A percentile compares a stretch with the other conserved stretches of the same genome.
phyloP scores from a whole-genome alignment of 805 yeast species.

The Sugiyamaella lignohabitans region DNA sequence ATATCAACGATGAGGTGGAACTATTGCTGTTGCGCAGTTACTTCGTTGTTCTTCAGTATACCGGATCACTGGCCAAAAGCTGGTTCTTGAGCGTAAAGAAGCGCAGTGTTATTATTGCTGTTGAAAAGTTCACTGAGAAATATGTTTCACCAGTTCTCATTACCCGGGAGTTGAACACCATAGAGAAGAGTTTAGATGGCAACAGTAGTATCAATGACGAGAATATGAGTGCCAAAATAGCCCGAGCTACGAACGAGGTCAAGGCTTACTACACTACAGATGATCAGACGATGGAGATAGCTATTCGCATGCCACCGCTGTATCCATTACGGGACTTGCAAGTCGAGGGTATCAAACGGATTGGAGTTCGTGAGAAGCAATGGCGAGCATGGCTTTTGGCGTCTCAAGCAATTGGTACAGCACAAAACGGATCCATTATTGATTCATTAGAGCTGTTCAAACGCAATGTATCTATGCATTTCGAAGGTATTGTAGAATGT shows the following conservation, averaged over 20 bases:
- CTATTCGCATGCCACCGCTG: constrained; percentile 61
- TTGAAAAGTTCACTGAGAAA: constrained; percentile 57
- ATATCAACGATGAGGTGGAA: constrained; percentile 32
- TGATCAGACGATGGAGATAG: constrained; percentile 79
- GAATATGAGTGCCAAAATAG: constrained; percentile 51
- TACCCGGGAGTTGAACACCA: constrained; percentile 47
- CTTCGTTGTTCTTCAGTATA: constrained; percentile 35
- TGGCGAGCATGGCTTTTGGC: constrained; percentile 96
- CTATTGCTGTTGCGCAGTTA: constrained; percentile 32
- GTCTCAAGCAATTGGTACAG: constrained; percentile 72
- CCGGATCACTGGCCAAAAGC: constrained; percentile 51
- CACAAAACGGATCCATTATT: constrained; percentile 44
- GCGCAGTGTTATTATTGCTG: constrained; percentile 49
- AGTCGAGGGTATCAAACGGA: constrained; percentile 69
- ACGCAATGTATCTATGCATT: constrained; percentile 73
- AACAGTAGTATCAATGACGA: constrained; percentile 24
- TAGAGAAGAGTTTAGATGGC: constrained; percentile 37
- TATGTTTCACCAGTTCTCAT: constrained; percentile 62
- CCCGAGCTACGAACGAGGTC: constrained; percentile 57
- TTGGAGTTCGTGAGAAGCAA: constrained; percentile 85
- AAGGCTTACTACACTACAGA: constrained; percentile 71
- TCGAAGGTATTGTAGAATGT: constrained; percentile 93
- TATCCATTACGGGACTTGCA: constrained; percentile 73
- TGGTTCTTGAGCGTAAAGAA: constrained; percentile 62
- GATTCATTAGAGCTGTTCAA: constrained; percentile 64